These are phyloP conservation scores for Sphagnum tenellum DNA, from an alignment of 225 moss, liverwort and hornwort species.

Conservation along the genomic window DNA sequence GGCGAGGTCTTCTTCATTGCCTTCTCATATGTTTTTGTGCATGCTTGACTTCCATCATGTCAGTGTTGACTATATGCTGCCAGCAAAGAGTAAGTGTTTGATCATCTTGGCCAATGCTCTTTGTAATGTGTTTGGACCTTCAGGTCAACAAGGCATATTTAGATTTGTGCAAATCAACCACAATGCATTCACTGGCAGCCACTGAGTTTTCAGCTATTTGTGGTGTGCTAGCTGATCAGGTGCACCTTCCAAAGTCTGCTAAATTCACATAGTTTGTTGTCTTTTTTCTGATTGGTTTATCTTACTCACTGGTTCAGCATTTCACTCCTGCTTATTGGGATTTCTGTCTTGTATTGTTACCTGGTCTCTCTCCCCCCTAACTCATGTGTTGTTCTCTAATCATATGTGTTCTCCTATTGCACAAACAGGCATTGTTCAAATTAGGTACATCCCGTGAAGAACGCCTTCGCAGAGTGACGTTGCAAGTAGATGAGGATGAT, in stretches of 20 bases:
- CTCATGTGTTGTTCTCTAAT: not conserved
- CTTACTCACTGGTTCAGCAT: too few relatives aligned
- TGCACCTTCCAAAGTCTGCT: conserved; percentile 8
- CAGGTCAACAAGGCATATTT: conserved; percentile 81
- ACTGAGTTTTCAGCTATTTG: conserved; percentile 91
- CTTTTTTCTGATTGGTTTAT: too few relatives aligned
- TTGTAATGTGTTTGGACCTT: not conserved
- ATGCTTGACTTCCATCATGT: too few relatives aligned
- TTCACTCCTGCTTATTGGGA: too few relatives aligned
- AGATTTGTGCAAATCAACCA: conserved; percentile 73
- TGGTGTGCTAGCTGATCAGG: conserved; percentile 96
- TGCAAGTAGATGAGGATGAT: conserved; percentile 81
- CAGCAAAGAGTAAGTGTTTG: not conserved
- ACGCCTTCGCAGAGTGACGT: conserved; percentile 73
- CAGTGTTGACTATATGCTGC: too few relatives aligned
- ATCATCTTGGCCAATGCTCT: not conserved
- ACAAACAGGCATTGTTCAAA: conserved; percentile 60
- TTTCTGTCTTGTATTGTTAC: too few relatives aligned
- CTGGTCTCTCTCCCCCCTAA: not conserved
- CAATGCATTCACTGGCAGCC: conserved; percentile 68
- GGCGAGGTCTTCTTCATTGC: conserved; percentile 51
- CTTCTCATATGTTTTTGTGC: not conserved
- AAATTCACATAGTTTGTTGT: too few relatives aligned
- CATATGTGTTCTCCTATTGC: not conserved
- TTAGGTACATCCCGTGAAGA: conserved; percentile 81